A percentile compares a stretch with the other conserved stretches of the same genome.
Evolutionary conservation across 2,329 filamentous ascomycete species (phyloP).

Genomic region (Blastomyces gilchristii): DNA sequence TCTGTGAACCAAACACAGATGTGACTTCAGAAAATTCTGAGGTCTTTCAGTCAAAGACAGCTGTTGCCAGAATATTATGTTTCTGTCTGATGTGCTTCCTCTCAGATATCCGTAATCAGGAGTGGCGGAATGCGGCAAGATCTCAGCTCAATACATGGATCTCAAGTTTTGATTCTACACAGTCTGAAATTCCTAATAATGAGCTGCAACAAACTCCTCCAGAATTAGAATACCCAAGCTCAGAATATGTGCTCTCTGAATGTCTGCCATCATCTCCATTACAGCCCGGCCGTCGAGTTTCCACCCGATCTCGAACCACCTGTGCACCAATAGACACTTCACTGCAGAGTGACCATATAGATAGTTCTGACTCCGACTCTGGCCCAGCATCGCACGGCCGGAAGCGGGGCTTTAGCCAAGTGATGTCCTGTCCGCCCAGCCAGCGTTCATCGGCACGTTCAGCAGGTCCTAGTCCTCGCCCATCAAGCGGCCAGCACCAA

Average conservation of each 20-base stretch:
- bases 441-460: too few species aligned
- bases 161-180: constrained; percentile 17
- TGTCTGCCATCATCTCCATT: constrained; percentile 19
- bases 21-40: constrained; percentile 8
- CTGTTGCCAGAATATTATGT: constrained; percentile 18
- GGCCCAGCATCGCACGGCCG: too few species aligned
- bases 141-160: constrained; percentile 17
- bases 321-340: too few species aligned
- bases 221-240: constrained; percentile 14
- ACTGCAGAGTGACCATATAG: too few species aligned
- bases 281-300: constrained; percentile 12
- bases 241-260: constrained; percentile 12
- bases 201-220: constrained; percentile 16
- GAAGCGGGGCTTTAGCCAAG: too few species aligned
- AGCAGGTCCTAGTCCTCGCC: too few species aligned
- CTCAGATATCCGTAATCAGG: constrained; percentile 16
- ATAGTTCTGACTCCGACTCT: too few species aligned
- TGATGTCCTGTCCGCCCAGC: too few species aligned
- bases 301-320: constrained; percentile 15
- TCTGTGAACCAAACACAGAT: constrained; percentile 20
- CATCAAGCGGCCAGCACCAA: too few species aligned
- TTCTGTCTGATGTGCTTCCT: constrained; percentile 20
- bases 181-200: constrained; percentile 17
- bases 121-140: constrained; percentile 18
- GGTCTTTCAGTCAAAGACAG: constrained; percentile 14